Base-by-base conservation (phyloP, 1,139 yeast genomes). In the Saccharomyces pastorianus region DNA sequence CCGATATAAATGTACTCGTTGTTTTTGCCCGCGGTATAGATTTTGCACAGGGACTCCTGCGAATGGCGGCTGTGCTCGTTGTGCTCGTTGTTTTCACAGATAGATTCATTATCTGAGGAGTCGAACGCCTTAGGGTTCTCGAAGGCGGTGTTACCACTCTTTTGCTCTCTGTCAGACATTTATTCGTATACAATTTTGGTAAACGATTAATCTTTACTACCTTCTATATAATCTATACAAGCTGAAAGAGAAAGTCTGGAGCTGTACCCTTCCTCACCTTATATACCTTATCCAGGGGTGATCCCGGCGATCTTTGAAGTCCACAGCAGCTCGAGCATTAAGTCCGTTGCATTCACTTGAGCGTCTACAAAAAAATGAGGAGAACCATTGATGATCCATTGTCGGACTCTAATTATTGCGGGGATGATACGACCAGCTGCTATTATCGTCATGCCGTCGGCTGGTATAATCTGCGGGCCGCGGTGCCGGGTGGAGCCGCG, bases 1-100 rank as follows among this genome's bases (percentile, higher is more conserved):
- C 96, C 96, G 61, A 88, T 79, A 61, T 76, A 83, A 56, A 88
- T 76, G 66, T 80, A 84, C 56, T 85, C 86, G 46, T 83, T 64
- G 57, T 75, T 70, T 14, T 63, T 68, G 50, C 77, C 76, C 17
- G 74, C 66, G 20, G 76, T 72, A 55, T 62, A 63, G 49, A 74
- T 65, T 60, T 65, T 64, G 9, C 56, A 55, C 14, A 60, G 44
- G 25, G 44, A 38, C 44, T 38, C 44, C 13, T 38, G 44, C 25
- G 44, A 38, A 17, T 38, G 44, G 44, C 44, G 44, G 11, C 44
- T 38, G 25, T 38, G 44, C n/a, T 38, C 44, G n/a, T 38, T 38
- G 25, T 38, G 44, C n/a, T 38, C 44, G n/a, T 38, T 38, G 44
- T 38, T 38, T 4, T 38, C 44, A 17, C 44, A 38, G 11, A 38